phyloP scores from a whole-genome alignment of 176 grass and related monocot genomes.

The Phoenix dactylifera region DNA sequence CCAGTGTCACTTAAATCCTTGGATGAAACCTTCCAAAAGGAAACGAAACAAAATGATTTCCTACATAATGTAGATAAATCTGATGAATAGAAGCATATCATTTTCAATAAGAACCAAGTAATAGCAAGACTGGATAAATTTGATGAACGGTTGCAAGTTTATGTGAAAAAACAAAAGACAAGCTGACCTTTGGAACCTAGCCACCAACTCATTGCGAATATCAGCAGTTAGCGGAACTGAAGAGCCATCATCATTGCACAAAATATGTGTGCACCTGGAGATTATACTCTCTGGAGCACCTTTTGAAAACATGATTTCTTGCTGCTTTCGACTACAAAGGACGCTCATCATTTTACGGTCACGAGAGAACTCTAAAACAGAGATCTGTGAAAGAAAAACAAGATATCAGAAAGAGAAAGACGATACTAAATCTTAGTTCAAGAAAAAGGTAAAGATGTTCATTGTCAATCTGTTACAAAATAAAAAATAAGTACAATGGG shows the following conservation, averaged over 20 bases:
- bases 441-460: too few species aligned
- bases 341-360: conserved; percentile 99
- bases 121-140: too few species aligned
- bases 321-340: conserved; percentile 88
- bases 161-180: conserved; percentile 11
- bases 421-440: not conserved
- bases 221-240: conserved; percentile 74
- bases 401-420: conserved; percentile 11
- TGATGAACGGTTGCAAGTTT: too few species aligned
- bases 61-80: too few species aligned
- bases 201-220: conserved; percentile 75
- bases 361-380: conserved; percentile 82
- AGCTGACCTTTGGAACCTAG: conserved; percentile 74
- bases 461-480: too few species aligned
- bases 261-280: conserved; percentile 77
- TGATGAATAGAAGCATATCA: too few species aligned
- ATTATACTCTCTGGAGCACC: conserved; percentile 95
- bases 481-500: too few species aligned
- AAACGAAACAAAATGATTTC: too few species aligned
- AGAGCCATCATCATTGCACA: conserved; percentile 92
- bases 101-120: too few species aligned
- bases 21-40: too few species aligned
- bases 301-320: conserved; percentile 99
- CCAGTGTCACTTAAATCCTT: too few species aligned
- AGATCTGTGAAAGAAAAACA: conserved; percentile 53